Evolutionary conservation across 2,329 filamentous ascomycete species (phyloP), one percentile per base, ranked within the genome.

Genomic region (Scedosporium aurantiacum): DNA sequence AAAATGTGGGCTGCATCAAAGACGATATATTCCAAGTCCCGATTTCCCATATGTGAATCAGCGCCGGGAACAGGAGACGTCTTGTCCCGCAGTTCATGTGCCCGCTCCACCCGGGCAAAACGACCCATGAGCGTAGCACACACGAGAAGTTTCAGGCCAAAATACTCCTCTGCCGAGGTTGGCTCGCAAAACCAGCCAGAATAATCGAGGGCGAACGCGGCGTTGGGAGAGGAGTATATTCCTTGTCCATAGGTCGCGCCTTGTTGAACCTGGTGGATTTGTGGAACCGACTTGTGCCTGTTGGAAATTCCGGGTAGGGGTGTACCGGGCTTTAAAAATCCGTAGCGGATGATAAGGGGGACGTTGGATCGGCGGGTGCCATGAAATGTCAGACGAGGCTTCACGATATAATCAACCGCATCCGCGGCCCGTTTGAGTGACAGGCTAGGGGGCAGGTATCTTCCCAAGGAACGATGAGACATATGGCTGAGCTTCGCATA

Each of bases 111-210:
- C 5, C 62, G n/a, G 3, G 70, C 65, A 1, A 73, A 63, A 1
- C 75, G 68, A 2, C 76, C 77, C 76, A 79, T 79, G 50, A 80
- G 62, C 3, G 72, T 75, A 0, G 76, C 77, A 65, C 76, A 79
- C 6, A 78, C 74, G 21, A 79, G 66, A 3, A 79, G 66, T 56
- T 77, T 74, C 56, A 76, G 64, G 2, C 75, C 73, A 37, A 71
- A 72, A 32, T 74, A 70, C 25, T 73, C 64, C 14, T 68, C 65
- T 0, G 68, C 56, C 16, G 67, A 65, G 1, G 71, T 75, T 37
- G 64, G 64, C 57, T 69, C 67, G 37, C 65, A 67, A n/a, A 64
- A 63, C n/a, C 63, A 62, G 10, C 66, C 66, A 14, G 71, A 68
- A 64, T 76, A 79, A 2, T 60, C 63, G 1, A 78, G 67, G 5